Base-by-base conservation (phyloP, 2,329 filamentous ascomycete species). In the Fusarium oligoseptatum region DNA sequence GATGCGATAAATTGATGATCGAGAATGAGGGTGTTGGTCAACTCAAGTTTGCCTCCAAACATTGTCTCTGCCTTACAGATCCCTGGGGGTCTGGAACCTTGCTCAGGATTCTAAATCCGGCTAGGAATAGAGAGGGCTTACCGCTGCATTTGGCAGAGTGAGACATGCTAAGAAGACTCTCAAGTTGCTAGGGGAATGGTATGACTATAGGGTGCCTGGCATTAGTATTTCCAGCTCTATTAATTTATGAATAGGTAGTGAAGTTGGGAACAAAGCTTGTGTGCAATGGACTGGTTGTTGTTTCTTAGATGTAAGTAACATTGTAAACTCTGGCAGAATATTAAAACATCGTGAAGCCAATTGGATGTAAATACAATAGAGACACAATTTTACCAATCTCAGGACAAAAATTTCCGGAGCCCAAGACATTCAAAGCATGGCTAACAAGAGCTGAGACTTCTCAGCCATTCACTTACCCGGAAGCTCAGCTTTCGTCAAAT, bases 401-500 rank as follows among this genome's bases (percentile, higher is more conserved):
- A 12, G 14, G 29, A 29, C n/a, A 64, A 52, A 52, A 41, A 9
- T 43, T 32, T 64, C 61, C 29, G 36, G 24, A 29, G 36, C 17
- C 41, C 32, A 63, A 36, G 45, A 55, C 60, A 63, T 63, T 15
- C 6, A 27, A 64, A 39, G 22, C 22, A 32, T 20, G 34, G n/a
- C 17, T 14, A 64, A 17, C 32, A 34, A 24, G 15, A 45, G 22
- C 39, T 24, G 55, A 37, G 22, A 60, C 45, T 41, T 36, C 43
- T 15, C 39, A 34, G 24, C 41, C 39, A 32, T 52, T 43, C n/a
- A 39, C 50, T 15, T 22, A n/a, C 55, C 71, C 60, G 55, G 68
- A 74, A 73, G 61, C 41, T 74, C 64, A 56, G 41, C 58, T 56
- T 45, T 24, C 60, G 43, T 58, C 68, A 36, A 72, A 69, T 72